These are phyloP conservation scores for Amanita fuliginea DNA, from an alignment of 768 basidiomycete genomes.

Conservation along the genomic window DNA sequence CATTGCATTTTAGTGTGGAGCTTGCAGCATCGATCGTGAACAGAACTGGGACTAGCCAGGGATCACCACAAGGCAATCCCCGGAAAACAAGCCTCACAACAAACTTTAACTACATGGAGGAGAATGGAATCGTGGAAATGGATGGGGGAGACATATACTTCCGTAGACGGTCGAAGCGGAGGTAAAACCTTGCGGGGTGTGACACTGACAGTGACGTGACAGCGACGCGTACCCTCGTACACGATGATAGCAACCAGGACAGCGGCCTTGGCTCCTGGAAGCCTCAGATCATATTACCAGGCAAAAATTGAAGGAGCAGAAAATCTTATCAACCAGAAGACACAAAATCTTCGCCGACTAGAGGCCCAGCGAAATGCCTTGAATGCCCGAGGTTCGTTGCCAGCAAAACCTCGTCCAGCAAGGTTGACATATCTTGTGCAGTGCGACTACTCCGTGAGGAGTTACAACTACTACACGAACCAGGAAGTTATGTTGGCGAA, in stretches of 20 bases:
- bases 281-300: constrained; percentile 83
- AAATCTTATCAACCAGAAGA: constrained; percentile 89
- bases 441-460: constrained; percentile 89
- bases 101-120: no score
- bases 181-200: no score
- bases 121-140: no score
- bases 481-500: constrained; percentile 96
- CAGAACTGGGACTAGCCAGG: no score
- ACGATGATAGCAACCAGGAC: constrained; percentile 27
- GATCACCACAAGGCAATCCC: no score
- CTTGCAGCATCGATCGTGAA: no score
- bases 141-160: no score
- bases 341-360: constrained; percentile 88
- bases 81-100: no score
- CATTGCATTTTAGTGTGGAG: no score
- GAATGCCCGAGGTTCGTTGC: constrained; percentile 75
- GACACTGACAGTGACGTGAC: constrained; percentile 8
- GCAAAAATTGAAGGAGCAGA: constrained; percentile 94
- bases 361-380: constrained; percentile 97
- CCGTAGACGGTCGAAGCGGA: no score
- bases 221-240: constrained; percentile 18
- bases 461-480: constrained; percentile 86
- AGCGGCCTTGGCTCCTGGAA: constrained; percentile 38
- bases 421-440: constrained; percentile 17
- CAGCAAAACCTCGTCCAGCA: neutral